A percentile compares a stretch with the other conserved stretches of the same genome.
These are phyloP conservation scores for Synchytrium microbalum DNA, from an alignment of 371 early-diverging fungal genomes.

Conservation along the genomic window DNA sequence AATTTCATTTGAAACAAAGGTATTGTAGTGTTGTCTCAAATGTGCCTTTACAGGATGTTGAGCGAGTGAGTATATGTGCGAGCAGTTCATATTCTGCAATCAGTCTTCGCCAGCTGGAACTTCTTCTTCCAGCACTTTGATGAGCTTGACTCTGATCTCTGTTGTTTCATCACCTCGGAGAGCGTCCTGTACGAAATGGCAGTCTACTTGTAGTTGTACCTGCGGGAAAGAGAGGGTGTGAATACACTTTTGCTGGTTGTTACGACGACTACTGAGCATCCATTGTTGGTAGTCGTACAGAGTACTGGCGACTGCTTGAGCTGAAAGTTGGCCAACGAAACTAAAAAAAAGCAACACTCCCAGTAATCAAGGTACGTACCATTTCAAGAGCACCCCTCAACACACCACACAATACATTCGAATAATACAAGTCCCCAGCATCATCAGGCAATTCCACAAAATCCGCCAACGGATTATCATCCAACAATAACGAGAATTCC, in stretches of 20 bases:
- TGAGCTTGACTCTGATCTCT: slow-evolving; percentile 80
- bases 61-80: background rate
- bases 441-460: slow-evolving; percentile 61
- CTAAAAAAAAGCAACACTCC: slow-evolving; percentile 5
- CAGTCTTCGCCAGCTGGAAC: slow-evolving; percentile 91
- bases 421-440: slow-evolving; percentile 84
- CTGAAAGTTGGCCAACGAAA: too few species aligned
- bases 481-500: slow-evolving; percentile 83
- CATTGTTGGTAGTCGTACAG: too few species aligned
- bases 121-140: slow-evolving; percentile 88
- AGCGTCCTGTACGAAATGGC: slow-evolving; percentile 71
- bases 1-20: too few species aligned
- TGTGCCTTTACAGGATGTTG: too few species aligned
- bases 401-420: slow-evolving; percentile 90
- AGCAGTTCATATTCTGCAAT: too few species aligned
- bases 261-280: too few species aligned
- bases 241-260: too few species aligned
- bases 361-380: slow-evolving; percentile 45
- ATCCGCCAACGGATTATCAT: slow-evolving; percentile 93
- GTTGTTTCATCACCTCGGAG: slow-evolving; percentile 85
- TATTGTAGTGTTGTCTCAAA: too few species aligned
- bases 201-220: slow-evolving; percentile 87
- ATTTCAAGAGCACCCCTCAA: slow-evolving; percentile 92
- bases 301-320: too few species aligned
- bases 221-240: slow-evolving; percentile 18